Conservation (phyloP, 2,329 filamentous ascomycete species). For the Fusarium tuaranense region DNA sequence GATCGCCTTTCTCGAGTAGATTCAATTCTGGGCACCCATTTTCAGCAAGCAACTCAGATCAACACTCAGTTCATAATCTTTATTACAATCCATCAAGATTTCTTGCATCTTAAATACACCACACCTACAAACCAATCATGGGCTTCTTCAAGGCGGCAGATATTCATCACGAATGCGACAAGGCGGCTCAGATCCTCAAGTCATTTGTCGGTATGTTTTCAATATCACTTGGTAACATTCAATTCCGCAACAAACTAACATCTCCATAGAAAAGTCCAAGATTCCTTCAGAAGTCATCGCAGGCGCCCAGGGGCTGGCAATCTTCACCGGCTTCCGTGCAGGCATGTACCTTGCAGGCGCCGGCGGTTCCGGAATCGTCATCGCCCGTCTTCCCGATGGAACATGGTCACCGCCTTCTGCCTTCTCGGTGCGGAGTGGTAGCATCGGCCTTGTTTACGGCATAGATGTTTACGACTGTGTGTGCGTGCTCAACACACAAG, state of each 20-base stretch:
- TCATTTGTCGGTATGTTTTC: constrained; percentile 19
- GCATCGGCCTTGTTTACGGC: constrained; percentile 76
- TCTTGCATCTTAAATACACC: neutral
- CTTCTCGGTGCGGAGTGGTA: constrained; percentile 77
- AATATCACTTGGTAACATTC: neutral
- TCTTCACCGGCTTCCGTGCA: constrained; percentile 70
- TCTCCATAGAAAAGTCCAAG: constrained; percentile 19
- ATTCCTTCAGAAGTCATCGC: constrained; percentile 60
- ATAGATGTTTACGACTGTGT: constrained; percentile 84
- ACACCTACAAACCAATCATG: constrained; percentile 1
- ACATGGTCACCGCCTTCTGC: constrained; percentile 78
- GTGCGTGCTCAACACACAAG: constrained; percentile 76
- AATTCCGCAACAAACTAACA: neutral
- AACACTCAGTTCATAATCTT: neutral
- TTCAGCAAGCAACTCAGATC: neutral
- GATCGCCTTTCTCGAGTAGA: neutral
- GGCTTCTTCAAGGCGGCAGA: constrained; percentile 20
- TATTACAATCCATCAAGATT: neutral
- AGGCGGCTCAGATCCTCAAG: constrained; percentile 24
- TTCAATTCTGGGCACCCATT: neutral
- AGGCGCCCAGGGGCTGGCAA: constrained; percentile 67
- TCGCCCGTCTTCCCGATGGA: constrained; percentile 64
- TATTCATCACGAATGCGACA: constrained; percentile 21
- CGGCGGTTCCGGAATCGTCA: constrained; percentile 65
- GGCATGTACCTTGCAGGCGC: constrained; percentile 69